phyloP scores from a whole-genome alignment of 1,284 basidiomycete species.

The Trametes sp. region DNA sequence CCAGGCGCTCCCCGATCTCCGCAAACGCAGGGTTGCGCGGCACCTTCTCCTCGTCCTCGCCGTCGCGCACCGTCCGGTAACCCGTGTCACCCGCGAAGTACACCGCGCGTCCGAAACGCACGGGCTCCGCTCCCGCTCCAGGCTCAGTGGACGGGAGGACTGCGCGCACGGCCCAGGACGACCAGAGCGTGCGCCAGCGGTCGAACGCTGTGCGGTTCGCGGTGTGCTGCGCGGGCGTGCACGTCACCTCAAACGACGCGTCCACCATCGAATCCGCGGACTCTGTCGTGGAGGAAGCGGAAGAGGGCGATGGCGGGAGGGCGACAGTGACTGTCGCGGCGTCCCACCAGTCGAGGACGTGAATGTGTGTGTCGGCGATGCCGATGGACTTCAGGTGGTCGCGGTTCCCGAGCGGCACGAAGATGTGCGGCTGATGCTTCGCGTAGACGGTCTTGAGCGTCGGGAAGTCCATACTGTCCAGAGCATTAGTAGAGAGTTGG shows the following conservation, averaged over 20 bases:
- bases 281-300: not conserved
- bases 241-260: constrained; percentile 40
- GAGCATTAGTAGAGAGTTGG: no score
- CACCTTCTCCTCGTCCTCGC: constrained; percentile 58
- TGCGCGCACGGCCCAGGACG: constrained; percentile 63
- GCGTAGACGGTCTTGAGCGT: constrained; percentile 56
- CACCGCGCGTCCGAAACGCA: no score
- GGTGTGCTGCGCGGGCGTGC: constrained; percentile 57
- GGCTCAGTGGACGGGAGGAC: constrained; percentile 23
- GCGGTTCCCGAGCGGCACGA: constrained; percentile 69
- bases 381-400: constrained; percentile 53
- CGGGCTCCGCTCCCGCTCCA: no score
- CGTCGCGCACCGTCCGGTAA: constrained; percentile 54
- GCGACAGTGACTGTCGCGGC: constrained; percentile 28
- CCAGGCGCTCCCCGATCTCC: constrained; percentile 68
- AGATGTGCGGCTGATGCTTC: constrained; percentile 57
- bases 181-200: constrained; percentile 64
- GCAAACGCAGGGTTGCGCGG: constrained; percentile 74
- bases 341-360: constrained; percentile 80
- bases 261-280: not conserved
- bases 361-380: constrained; percentile 51
- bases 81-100: constrained; percentile 81
- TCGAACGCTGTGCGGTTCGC: constrained; percentile 57
- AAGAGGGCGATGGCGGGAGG: constrained; percentile 9
- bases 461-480: constrained; percentile 57